Evolutionary conservation across 495 filamentous ascomycete genomes (phyloP).

Genomic region (Cetradonia linearis): DNA sequence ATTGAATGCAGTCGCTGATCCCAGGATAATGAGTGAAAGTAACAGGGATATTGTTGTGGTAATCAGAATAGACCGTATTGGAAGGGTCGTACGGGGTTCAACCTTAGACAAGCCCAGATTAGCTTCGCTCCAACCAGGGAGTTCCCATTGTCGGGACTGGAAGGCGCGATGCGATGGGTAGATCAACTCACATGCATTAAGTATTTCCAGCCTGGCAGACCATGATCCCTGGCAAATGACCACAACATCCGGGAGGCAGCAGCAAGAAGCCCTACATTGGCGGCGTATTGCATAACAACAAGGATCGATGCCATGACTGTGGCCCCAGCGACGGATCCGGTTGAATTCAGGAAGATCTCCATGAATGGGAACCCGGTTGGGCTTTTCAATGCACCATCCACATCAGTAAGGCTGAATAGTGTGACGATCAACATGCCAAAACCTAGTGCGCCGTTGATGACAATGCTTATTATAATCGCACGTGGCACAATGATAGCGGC

Average conservation of each 20-base stretch:
- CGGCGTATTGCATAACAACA: conserved; percentile 33
- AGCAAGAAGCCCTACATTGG: conserved; percentile 38
- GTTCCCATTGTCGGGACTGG: neutral
- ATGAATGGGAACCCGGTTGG: conserved; percentile 35
- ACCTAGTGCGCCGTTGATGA: conserved; percentile 36
- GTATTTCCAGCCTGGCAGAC: conserved; percentile 33
- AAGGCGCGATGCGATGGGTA: neutral
- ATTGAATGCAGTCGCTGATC: conserved; percentile 40
- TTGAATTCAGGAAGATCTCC: conserved; percentile 29
- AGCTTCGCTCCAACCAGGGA: conserved; percentile 24
- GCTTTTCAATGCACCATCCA: conserved; percentile 28
- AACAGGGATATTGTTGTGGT: conserved; percentile 35
- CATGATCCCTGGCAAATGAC: conserved; percentile 45
- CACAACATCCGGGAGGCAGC: conserved; percentile 45
- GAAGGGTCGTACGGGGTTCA: conserved; percentile 37
- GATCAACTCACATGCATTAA: conserved; percentile 1
- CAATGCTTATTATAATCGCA: conserved; percentile 35
- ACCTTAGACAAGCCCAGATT: conserved; percentile 18
- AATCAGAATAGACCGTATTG: conserved; percentile 40
- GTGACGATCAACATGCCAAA: conserved; percentile 28
- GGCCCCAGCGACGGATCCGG: conserved; percentile 28
- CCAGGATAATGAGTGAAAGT: conserved; percentile 40
- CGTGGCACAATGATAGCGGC: conserved; percentile 36
- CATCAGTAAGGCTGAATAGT: conserved; percentile 27
- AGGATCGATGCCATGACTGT: conserved; percentile 29